Percentiles rank a stretch among this genome's conserved stretches.
Conservation (phyloP, 192 early-diverging fungal genomes). For the Podila verticillata region DNA sequence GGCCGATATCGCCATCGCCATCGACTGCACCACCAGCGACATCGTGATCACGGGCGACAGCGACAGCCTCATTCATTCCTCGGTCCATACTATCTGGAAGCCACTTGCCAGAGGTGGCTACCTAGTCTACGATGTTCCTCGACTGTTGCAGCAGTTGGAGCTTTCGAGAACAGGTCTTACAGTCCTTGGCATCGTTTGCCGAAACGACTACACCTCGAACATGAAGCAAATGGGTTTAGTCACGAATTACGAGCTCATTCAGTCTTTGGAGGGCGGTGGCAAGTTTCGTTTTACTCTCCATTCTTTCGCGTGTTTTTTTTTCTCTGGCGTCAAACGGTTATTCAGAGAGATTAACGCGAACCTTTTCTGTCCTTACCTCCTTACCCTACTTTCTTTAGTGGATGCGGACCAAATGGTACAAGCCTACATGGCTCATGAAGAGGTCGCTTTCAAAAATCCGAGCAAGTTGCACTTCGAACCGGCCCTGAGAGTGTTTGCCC, state of each 20-base stretch:
- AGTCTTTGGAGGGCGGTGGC: too few relatives aligned
- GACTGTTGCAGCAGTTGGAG: not conserved
- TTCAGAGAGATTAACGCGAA: too few relatives aligned
- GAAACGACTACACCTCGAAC: slow-evolving; percentile 5
- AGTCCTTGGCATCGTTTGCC: not conserved
- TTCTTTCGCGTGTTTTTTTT: too few relatives aligned
- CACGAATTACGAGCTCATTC: not conserved
- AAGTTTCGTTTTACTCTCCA: too few relatives aligned
- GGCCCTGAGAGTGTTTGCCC: not conserved
- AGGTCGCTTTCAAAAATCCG: not conserved
- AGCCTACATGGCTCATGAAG: not conserved
- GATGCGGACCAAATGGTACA: not conserved
- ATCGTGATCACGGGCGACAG: slow-evolving; percentile 6
- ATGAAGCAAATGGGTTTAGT: not conserved
- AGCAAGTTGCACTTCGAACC: not conserved
- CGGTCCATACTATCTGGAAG: not conserved
- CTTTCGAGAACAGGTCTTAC: not conserved
- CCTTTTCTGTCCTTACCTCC: not conserved
- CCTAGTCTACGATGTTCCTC: not conserved
- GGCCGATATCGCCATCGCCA: not conserved
- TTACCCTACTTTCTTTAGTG: too few relatives aligned
- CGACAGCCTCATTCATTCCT: not conserved
- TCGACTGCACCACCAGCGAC: not conserved
- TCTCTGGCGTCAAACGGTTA: too few relatives aligned
- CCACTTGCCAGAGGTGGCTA: not conserved